These are phyloP conservation scores for Pontederia crassipes DNA, from an alignment of 176 grass and related monocot genomes.

Conservation along the genomic window DNA sequence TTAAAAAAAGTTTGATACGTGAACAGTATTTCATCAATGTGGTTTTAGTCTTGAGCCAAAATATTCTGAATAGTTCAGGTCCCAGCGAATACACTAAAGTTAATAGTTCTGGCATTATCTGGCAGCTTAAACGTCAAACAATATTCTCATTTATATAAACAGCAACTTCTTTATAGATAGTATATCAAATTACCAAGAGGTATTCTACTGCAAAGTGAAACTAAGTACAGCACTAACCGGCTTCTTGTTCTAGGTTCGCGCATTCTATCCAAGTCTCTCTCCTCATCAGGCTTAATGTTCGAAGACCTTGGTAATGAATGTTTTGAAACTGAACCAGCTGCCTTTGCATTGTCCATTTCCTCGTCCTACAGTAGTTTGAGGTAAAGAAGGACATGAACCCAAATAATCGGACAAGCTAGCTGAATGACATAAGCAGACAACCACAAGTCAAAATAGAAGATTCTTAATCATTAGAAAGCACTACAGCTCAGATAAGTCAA, in stretches of 20 bases:
- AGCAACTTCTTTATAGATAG: too few relatives aligned
- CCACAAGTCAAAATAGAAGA: conserved; percentile 46
- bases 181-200: not conserved
- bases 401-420: conserved; percentile 91
- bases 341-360: conserved; percentile 47
- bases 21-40: too few relatives aligned
- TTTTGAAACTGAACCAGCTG: conserved; percentile 28
- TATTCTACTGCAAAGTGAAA: too few relatives aligned
- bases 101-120: too few relatives aligned
- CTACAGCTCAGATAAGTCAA: conserved; percentile 21
- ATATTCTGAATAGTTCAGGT: too few relatives aligned
- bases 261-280: conserved; percentile 34
- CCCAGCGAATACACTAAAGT: too few relatives aligned
- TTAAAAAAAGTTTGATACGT: too few relatives aligned
- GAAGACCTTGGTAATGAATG: conserved; percentile 7
- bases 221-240: conserved; percentile 20
- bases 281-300: conserved; percentile 21
- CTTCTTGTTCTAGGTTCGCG: conserved; percentile 31
- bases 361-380: conserved; percentile 92
- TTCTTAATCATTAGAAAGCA: conserved; percentile 16
- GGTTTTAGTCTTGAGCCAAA: too few relatives aligned
- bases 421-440: conserved; percentile 79
- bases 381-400: conserved; percentile 95
- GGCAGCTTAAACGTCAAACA: too few relatives aligned
- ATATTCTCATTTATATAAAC: too few relatives aligned